Conservation (phyloP, 2,329 filamentous ascomycete species). For the Myriosclerotinia curreyana region DNA sequence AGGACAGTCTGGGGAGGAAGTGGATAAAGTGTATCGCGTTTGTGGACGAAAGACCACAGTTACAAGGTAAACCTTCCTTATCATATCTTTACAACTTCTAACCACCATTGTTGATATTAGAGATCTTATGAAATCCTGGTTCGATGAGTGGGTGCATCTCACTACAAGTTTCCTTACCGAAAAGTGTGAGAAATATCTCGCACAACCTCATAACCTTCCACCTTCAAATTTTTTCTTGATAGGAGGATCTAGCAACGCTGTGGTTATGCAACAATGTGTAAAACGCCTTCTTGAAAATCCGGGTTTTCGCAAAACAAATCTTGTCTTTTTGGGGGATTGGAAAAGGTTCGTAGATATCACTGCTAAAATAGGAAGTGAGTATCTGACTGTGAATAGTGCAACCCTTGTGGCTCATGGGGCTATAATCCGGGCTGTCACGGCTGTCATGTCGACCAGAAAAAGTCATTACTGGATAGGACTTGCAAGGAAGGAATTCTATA, state of each 20-base stretch:
- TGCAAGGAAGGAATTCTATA: constrained; percentile 5
- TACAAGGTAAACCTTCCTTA: constrained; percentile 2
- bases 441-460: constrained; percentile 7
- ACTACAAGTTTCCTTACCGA: neutral
- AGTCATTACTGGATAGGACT: constrained; percentile 7
- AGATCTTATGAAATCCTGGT: constrained; percentile 7
- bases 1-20: neutral
- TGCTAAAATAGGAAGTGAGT: neutral
- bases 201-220: neutral
- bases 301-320: neutral
- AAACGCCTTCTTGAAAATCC: neutral
- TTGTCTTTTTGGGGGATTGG: neutral
- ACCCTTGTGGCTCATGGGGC: neutral
- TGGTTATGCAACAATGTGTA: neutral
- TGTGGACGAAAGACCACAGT: constrained; percentile 8
- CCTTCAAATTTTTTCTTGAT: constrained; percentile 8
- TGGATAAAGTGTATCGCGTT: neutral
- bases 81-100: neutral
- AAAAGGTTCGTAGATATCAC: constrained; percentile 5
- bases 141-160: neutral
- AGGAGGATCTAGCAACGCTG: neutral
- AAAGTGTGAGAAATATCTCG: constrained; percentile 1
- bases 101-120: constrained; percentile 1
- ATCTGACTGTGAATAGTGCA: constrained; percentile 2
- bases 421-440: neutral